These are phyloP conservation scores for Nemania diffusa DNA, from an alignment of 2,329 filamentous ascomycete species.

Conservation along the genomic window DNA sequence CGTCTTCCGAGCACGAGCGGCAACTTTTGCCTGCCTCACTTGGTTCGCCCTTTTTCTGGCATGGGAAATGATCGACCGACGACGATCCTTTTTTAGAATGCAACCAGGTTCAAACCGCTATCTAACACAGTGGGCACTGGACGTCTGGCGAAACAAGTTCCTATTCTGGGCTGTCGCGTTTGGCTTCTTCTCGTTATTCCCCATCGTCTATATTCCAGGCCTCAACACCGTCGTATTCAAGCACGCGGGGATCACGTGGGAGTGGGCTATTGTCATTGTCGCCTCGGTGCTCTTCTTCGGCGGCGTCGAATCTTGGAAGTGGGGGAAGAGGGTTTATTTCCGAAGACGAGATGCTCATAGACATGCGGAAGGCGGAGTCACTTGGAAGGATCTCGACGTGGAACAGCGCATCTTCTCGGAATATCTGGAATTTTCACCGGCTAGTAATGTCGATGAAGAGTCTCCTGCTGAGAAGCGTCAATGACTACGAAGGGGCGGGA, in stretches of 20 bases:
- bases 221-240: constrained; percentile 69
- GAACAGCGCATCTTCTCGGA: constrained; percentile 55
- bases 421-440: constrained; percentile 44
- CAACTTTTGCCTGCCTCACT: constrained; percentile 78
- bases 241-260: constrained; percentile 69
- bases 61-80: constrained; percentile 81
- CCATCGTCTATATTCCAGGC: constrained; percentile 67
- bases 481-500: constrained; percentile 45
- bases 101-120: constrained; percentile 69
- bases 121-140: constrained; percentile 73
- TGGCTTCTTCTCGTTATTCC: constrained; percentile 62
- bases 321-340: constrained; percentile 61
- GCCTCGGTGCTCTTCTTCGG: constrained; percentile 65
- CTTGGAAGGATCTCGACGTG: constrained; percentile 53
- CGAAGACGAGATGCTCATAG: constrained; percentile 39
- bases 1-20: constrained; percentile 77
- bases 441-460: constrained; percentile 19
- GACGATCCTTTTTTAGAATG: constrained; percentile 80
- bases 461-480: constrained; percentile 26
- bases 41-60: constrained; percentile 82
- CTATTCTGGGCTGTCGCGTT: constrained; percentile 71
- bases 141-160: constrained; percentile 79
- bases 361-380: constrained; percentile 40
- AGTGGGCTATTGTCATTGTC: constrained; percentile 70
- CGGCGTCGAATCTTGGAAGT: constrained; percentile 70